Evolutionary conservation across 2,329 filamentous ascomycete genomes (phyloP).

Genomic region (Cryphonectria naterciae): DNA sequence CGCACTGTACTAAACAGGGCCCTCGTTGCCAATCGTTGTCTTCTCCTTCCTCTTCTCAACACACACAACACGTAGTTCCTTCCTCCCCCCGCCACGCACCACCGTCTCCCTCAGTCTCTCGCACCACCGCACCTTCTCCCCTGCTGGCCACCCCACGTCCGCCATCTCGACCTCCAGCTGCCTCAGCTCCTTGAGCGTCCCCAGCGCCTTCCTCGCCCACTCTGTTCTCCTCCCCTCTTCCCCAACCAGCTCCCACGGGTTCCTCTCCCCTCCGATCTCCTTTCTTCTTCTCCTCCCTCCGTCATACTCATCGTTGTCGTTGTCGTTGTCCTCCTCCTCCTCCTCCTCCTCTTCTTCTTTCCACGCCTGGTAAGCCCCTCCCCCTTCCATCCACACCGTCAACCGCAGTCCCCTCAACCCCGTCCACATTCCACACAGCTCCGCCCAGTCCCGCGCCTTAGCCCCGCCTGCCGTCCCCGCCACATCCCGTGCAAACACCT

Average conservation of each 20-base stretch:
- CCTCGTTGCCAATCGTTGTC: background rate
- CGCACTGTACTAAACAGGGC: background rate
- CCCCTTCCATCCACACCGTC: constrained; percentile 38
- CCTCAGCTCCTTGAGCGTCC: constrained; percentile 38
- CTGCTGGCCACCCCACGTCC: constrained; percentile 38
- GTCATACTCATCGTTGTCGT: background rate
- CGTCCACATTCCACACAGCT: constrained; percentile 42
- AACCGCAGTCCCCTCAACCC: constrained; percentile 46
- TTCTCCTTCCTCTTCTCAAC: constrained; percentile 2
- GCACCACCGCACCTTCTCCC: constrained; percentile 44
- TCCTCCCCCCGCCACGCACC: constrained; percentile 7
- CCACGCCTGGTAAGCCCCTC: constrained; percentile 4
- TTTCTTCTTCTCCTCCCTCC: constrained; percentile 2
- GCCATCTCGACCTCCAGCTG: constrained; percentile 48
- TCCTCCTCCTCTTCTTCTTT: background rate
- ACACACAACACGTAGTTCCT: constrained; percentile 21
- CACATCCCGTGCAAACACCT: constrained; percentile 46
- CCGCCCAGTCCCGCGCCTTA: constrained; percentile 40
- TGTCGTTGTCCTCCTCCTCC: background rate
- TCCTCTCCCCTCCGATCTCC: too few relatives aligned
- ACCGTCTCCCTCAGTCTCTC: constrained; percentile 32
- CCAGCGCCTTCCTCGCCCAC: constrained; percentile 42
- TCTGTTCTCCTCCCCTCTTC: constrained; percentile 10
- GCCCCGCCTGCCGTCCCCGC: constrained; percentile 25
- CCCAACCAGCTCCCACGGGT: constrained; percentile 1